phyloP scores from a whole-genome alignment of 306 rosid genomes.

The Fragaria vesca region DNA sequence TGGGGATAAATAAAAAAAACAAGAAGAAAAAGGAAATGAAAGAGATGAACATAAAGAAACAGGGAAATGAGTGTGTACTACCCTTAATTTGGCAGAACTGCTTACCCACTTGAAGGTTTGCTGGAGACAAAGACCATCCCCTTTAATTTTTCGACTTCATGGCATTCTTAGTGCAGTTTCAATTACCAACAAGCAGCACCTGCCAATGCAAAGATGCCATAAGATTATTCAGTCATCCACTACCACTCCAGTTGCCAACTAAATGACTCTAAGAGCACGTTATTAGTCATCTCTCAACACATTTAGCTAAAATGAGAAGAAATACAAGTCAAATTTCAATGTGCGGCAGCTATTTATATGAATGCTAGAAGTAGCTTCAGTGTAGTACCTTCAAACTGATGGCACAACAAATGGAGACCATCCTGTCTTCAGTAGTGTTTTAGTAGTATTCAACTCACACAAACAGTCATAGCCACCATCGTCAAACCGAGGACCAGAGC shows the following conservation, averaged over 20 bases:
- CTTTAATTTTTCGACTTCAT: not conserved
- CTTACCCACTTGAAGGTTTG: not conserved
- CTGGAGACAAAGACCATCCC: not conserved
- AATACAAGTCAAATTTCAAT: not conserved
- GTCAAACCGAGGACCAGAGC: not conserved
- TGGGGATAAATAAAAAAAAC: not conserved
- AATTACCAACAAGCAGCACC: not conserved
- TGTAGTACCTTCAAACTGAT: not conserved
- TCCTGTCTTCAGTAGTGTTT: constrained; percentile 1
- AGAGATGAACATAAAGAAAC: not conserved
- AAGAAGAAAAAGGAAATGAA: not conserved
- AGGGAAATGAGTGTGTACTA: not conserved
- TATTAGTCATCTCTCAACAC: constrained; percentile 4
- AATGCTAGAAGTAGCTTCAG: not conserved
- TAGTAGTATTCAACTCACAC: not conserved
- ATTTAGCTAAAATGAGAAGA: not conserved
- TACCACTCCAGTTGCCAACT: not conserved
- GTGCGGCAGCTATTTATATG: not conserved
- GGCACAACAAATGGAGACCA: not conserved
- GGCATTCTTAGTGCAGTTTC: not conserved
- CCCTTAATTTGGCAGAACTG: constrained; percentile 2
- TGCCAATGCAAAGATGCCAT: not conserved
- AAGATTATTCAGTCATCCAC: not conserved
- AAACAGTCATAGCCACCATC: not conserved
- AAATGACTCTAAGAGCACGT: not conserved